phyloP scores from a whole-genome alignment of 2,329 filamentous ascomycete species.

The Dothiorella sarmentorum region DNA sequence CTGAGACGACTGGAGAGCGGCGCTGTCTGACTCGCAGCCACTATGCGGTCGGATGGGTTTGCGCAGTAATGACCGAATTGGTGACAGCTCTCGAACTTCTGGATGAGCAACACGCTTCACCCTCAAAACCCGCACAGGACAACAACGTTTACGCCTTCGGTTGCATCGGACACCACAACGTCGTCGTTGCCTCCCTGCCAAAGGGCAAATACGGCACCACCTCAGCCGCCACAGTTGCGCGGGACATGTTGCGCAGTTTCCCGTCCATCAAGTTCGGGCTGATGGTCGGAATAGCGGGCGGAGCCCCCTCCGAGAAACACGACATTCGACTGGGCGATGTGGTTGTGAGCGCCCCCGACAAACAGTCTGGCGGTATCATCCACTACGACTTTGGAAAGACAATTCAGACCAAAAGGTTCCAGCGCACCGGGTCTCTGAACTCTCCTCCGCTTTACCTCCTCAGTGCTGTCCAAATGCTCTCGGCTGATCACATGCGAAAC shows the following conservation, averaged over 20 bases:
- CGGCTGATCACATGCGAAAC: background rate
- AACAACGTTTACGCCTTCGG: background rate
- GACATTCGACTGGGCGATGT: background rate
- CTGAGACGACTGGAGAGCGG: too few relatives aligned
- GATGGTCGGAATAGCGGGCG: background rate
- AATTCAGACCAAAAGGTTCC: background rate
- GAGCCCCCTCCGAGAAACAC: background rate
- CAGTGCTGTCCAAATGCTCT: background rate
- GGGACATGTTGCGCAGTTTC: background rate
- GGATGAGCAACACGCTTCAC: background rate
- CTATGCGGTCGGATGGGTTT: background rate
- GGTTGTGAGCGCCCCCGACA: background rate
- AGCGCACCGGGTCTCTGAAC: background rate
- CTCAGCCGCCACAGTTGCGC: background rate
- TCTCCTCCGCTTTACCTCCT: background rate
- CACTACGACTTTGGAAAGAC: background rate
- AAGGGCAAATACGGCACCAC: background rate
- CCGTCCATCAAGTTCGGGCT: background rate
- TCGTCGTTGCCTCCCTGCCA: background rate
- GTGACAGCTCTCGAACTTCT: background rate
- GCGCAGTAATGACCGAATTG: background rate
- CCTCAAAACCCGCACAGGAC: background rate
- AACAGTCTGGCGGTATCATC: background rate
- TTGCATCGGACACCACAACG: background rate
- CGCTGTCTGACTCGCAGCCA: too few relatives aligned